These are phyloP conservation scores for Calvatia gigantea DNA, from an alignment of 768 basidiomycete genomes.

Conservation along the genomic window DNA sequence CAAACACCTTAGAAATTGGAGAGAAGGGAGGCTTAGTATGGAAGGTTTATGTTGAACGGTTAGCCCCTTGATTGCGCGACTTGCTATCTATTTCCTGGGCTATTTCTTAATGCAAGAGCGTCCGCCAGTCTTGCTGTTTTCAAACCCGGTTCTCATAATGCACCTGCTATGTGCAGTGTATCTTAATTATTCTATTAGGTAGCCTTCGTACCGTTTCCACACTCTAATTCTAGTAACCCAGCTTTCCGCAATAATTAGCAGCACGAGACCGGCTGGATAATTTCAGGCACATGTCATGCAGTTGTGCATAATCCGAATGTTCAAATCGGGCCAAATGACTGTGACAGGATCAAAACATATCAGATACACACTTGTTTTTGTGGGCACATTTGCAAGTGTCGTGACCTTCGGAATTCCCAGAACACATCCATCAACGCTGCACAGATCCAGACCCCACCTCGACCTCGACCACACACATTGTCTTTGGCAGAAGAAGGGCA, in stretches of 20 bases:
- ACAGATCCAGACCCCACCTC: too few species aligned
- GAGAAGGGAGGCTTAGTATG: slow-evolving; percentile 66
- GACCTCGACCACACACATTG: too few species aligned
- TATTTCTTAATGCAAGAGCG: not conserved
- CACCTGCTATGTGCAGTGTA: slow-evolving; percentile 2
- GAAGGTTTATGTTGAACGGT: slow-evolving; percentile 64
- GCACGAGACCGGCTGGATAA: not conserved
- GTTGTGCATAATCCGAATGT: too few species aligned
- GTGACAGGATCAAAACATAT: too few species aligned
- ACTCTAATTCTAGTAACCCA: not conserved
- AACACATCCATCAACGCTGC: too few species aligned
- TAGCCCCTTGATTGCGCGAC: slow-evolving; percentile 15
- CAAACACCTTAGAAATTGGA: slow-evolving; percentile 67
- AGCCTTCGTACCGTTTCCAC: not conserved
- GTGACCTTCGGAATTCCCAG: too few species aligned
- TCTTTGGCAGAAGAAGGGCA: too few species aligned
- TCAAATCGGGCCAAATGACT: too few species aligned
- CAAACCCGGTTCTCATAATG: not conserved
- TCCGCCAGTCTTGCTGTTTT: not conserved
- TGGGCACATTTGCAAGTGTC: too few species aligned
- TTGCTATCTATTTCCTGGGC: not conserved
- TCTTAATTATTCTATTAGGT: not conserved
- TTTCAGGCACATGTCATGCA: too few species aligned
- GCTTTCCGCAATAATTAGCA: not conserved
- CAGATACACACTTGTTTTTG: too few species aligned